Conservation (phyloP, 2,329 filamentous ascomycete genomes). For the Monosporascus ibericus region DNA sequence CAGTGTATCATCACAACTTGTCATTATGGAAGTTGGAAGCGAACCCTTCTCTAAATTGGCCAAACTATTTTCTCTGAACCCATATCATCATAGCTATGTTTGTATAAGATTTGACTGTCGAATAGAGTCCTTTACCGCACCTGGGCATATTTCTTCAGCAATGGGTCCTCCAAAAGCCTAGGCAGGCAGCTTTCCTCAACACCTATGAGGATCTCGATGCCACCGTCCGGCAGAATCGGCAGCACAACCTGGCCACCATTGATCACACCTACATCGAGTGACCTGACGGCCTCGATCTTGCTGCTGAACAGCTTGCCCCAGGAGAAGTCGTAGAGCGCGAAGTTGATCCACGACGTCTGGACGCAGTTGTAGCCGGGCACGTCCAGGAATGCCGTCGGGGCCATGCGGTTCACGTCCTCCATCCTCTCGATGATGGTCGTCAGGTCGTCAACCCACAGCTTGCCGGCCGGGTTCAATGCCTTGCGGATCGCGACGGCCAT, state of each 20-base stretch:
- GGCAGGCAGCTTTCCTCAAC: conserved; percentile 24
- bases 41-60: too few species aligned
- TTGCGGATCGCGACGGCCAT: conserved; percentile 28
- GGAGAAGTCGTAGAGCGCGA: conserved; percentile 25
- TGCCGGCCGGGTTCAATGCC: conserved; percentile 23
- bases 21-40: too few species aligned
- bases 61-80: background rate
- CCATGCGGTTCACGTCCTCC: conserved; percentile 25
- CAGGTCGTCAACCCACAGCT: conserved; percentile 25
- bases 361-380: conserved; percentile 28
- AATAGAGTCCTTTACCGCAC: background rate
- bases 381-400: conserved; percentile 29
- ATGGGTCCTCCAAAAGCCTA: conserved; percentile 22
- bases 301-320: conserved; percentile 26
- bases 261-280: conserved; percentile 26
- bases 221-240: conserved; percentile 25
- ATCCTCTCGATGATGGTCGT: conserved; percentile 23
- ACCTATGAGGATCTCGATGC: conserved; percentile 28
- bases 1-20: too few species aligned
- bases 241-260: conserved; percentile 28
- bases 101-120: too few species aligned
- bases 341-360: conserved; percentile 28
- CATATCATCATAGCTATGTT: too few species aligned
- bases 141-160: conserved; percentile 23
- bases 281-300: conserved; percentile 23